phyloP scores from a whole-genome alignment of 2,329 filamentous ascomycete genomes.

The Xylariaceae sp. region DNA sequence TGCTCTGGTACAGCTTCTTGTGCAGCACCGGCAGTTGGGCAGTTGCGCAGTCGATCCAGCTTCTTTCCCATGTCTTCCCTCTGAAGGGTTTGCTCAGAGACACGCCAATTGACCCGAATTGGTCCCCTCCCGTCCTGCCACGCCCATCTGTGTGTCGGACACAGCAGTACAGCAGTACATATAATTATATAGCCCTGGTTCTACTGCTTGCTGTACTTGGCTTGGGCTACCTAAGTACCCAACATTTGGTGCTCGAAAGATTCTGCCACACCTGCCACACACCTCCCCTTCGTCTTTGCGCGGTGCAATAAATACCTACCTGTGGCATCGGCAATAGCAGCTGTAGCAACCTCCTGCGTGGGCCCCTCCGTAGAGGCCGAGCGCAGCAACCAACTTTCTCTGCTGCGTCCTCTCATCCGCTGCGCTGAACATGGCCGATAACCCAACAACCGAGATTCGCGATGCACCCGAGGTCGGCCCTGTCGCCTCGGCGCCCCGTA shows the following conservation, averaged over 20 bases:
- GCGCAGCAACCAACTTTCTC: too few species aligned
- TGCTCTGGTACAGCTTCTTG: not conserved
- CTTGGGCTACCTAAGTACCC: too few species aligned
- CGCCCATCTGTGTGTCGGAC: too few species aligned
- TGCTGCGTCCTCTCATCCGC: not conserved
- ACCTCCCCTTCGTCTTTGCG: too few species aligned
- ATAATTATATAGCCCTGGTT: too few species aligned
- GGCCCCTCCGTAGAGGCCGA: too few species aligned
- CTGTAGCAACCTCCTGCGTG: too few species aligned
- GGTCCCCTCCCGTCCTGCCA: not conserved
- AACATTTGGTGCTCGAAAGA: too few species aligned
- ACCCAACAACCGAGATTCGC: constrained; percentile 1
- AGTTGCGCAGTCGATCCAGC: not conserved
- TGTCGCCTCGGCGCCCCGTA: constrained; percentile 13
- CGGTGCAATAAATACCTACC: too few species aligned
- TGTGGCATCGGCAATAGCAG: not conserved
- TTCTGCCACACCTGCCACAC: too few species aligned
- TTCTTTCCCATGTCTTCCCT: not conserved
- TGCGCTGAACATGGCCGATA: constrained; percentile 13
- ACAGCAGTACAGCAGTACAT: too few species aligned
- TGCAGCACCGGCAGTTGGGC: not conserved
- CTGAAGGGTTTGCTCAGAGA: not conserved
- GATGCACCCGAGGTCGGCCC: constrained; percentile 7
- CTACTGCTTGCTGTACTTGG: too few species aligned
- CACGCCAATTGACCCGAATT: not conserved